Evolutionary conservation across 345 rosid genomes (phyloP).

Genomic region (Pugionium cornutum): DNA sequence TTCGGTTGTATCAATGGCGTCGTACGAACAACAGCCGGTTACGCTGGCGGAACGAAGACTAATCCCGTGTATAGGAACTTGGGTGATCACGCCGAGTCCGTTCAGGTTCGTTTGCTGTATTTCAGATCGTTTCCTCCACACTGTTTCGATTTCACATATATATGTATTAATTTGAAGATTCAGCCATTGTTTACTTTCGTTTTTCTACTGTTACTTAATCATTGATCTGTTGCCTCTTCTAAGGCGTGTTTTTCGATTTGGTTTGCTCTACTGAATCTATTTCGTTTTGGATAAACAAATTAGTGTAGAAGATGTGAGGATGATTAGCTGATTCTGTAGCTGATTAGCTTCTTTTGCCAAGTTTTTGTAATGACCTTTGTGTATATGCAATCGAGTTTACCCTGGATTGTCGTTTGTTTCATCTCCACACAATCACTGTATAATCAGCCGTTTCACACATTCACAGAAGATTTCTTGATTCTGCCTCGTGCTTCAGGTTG

Average conservation of each 20-base stretch:
- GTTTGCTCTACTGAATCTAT: neutral
- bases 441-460: neutral
- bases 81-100: constrained; percentile 86
- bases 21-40: constrained; percentile 68
- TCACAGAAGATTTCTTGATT: neutral
- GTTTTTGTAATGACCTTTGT: constrained; percentile 12
- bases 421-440: neutral
- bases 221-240: constrained; percentile 1
- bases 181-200: neutral
- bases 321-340: neutral
- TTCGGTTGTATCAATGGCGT: constrained; percentile 89
- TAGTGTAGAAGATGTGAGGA: neutral
- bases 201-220: too few species aligned
- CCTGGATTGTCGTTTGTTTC: neutral
- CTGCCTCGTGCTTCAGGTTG: constrained; percentile 54
- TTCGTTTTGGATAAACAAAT: neutral
- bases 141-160: neutral
- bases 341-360: constrained; percentile 6
- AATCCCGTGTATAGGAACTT: constrained; percentile 80
- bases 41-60: constrained; percentile 72
- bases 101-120: constrained; percentile 52
- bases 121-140: neutral
- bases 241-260: constrained; percentile 6
- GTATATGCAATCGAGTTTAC: neutral
- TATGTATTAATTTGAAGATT: neutral